phyloP scores from a whole-genome alignment of 352 stramenopile species.

The Phytophthora lateralis region DNA sequence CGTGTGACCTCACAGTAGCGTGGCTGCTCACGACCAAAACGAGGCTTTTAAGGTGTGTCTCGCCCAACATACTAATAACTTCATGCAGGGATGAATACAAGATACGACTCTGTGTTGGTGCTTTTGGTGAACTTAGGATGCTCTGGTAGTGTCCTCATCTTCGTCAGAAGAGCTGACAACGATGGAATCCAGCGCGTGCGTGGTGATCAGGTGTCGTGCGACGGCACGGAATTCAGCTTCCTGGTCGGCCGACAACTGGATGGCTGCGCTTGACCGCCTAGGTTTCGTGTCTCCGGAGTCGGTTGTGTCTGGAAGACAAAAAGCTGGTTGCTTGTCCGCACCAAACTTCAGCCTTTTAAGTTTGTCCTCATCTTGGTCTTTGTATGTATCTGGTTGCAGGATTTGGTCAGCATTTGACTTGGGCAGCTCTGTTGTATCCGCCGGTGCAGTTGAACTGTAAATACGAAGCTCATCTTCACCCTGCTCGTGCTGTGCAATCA shows the following conservation, averaged over 20 bases:
- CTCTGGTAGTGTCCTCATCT: conserved; percentile 4
- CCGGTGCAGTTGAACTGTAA: background rate
- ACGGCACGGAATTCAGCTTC: conserved; percentile 52
- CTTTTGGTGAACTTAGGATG: background rate
- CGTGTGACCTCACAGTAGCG: conserved; percentile 16
- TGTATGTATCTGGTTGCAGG: background rate
- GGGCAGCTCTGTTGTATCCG: background rate
- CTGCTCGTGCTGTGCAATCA: conserved; percentile 2
- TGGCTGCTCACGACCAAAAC: conserved; percentile 4
- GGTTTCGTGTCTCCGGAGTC: background rate
- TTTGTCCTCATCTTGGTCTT: background rate
- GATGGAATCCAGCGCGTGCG: conserved; percentile 29
- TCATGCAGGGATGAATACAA: conserved; percentile 11
- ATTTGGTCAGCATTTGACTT: background rate
- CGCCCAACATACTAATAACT: conserved; percentile 20
- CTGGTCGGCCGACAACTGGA: conserved; percentile 22
- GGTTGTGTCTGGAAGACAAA: background rate
- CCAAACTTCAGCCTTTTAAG: background rate
- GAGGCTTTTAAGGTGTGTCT: conserved; percentile 5
- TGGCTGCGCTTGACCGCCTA: background rate
- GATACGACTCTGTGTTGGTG: conserved; percentile 12
- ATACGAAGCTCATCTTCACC: background rate
- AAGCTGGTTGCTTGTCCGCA: background rate
- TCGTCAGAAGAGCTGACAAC: conserved; percentile 44
- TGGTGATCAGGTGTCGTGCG: conserved; percentile 36